A percentile compares a stretch with the other conserved stretches of the same genome.
Conservation (phyloP, 1,139 yeast species). For the Kluyveromyces marxianus region DNA sequence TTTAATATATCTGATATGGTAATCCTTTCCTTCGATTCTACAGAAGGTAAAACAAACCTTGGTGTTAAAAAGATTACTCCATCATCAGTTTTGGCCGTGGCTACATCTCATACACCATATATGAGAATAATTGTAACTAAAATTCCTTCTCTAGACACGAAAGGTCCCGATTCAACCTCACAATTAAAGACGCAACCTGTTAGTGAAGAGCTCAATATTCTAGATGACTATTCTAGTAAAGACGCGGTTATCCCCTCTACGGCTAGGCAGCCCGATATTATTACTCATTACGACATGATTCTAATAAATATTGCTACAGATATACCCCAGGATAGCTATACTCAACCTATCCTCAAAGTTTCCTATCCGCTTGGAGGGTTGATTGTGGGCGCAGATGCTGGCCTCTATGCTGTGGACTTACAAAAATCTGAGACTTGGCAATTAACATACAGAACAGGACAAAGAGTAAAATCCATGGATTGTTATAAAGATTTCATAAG, state of each 20-base stretch:
- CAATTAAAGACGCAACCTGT: background rate
- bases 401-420: slow-evolving; percentile 51
- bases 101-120: slow-evolving; percentile 70
- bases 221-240: slow-evolving; percentile 5
- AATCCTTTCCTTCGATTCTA: slow-evolving; percentile 16
- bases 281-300: slow-evolving; percentile 37
- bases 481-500: slow-evolving; percentile 15
- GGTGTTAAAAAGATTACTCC: slow-evolving; percentile 13
- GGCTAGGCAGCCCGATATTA: slow-evolving; percentile 1
- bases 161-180: background rate
- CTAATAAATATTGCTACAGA: slow-evolving; percentile 50
- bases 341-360: slow-evolving; percentile 46
- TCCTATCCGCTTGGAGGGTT: slow-evolving; percentile 39
- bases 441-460: slow-evolving; percentile 29
- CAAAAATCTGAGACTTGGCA: slow-evolving; percentile 32
- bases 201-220: background rate
- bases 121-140: slow-evolving; percentile 54
- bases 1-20: slow-evolving; percentile 53
- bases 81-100: slow-evolving; percentile 41
- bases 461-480: slow-evolving; percentile 44
- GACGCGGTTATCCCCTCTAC: slow-evolving; percentile 16
- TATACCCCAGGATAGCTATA: slow-evolving; percentile 67
- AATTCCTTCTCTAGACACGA: slow-evolving; percentile 31
- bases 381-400: slow-evolving; percentile 70
- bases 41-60: slow-evolving; percentile 11